Percentiles rank a stretch among this genome's conserved stretches.
Conservation (phyloP, 441 rosid species). For the Eutrema salsugineum region DNA sequence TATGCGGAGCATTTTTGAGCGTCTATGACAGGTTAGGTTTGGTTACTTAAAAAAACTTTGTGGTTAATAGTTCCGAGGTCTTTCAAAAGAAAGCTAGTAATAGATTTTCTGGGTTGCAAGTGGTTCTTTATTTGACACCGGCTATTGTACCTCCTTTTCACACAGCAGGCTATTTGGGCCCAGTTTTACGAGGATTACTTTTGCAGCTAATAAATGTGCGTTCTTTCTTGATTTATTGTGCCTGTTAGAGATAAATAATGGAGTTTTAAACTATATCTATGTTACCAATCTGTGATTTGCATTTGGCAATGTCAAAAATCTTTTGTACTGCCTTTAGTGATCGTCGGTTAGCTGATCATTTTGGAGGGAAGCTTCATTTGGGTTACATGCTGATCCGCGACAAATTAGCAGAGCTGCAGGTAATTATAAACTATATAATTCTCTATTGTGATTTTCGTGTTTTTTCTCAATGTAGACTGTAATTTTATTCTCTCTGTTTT, state of each 20-base stretch:
- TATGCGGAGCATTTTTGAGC: slow-evolving; percentile 98
- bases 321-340: slow-evolving; percentile 65
- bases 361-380: slow-evolving; percentile 98
- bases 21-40: slow-evolving; percentile 92
- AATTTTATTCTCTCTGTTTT: slow-evolving; percentile 25
- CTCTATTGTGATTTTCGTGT: background rate
- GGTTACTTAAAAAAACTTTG: slow-evolving; percentile 7
- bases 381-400: slow-evolving; percentile 99
- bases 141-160: slow-evolving; percentile 89
- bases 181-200: slow-evolving; percentile 99
- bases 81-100: slow-evolving; percentile 48
- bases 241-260: slow-evolving; percentile 47
- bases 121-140: slow-evolving; percentile 87
- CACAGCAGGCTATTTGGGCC: slow-evolving; percentile 99
- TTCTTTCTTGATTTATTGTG: slow-evolving; percentile 69
- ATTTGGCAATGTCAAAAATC: slow-evolving; percentile 26
- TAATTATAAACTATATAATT: slow-evolving; percentile 20
- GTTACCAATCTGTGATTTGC: slow-evolving; percentile 25
- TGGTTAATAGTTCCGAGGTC: slow-evolving; percentile 8
- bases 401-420: slow-evolving; percentile 91
- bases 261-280: slow-evolving; percentile 27
- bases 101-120: slow-evolving; percentile 73
- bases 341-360: slow-evolving; percentile 98
- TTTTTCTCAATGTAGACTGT: slow-evolving; percentile 19
- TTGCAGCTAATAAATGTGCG: slow-evolving; percentile 99